These are phyloP conservation scores for Cochlearia excelsa DNA, from an alignment of 345 rosid genomes.

Conservation along the genomic window DNA sequence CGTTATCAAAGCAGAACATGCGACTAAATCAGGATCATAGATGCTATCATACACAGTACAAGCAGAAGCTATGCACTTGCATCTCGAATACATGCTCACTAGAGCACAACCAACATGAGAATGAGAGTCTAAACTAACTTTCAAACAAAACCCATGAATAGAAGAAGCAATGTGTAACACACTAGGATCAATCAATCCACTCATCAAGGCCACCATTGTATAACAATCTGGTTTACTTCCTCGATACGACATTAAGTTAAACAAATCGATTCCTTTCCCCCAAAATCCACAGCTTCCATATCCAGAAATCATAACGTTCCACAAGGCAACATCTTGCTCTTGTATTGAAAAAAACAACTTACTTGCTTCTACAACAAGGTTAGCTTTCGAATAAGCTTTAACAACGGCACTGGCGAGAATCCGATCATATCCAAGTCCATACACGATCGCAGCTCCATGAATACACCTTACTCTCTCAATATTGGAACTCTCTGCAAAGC, in stretches of 20 bases:
- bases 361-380: slow-evolving; percentile 52
- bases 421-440: slow-evolving; percentile 57
- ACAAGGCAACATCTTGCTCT: slow-evolving; percentile 71
- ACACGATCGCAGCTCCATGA: slow-evolving; percentile 55
- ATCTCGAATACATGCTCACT: slow-evolving; percentile 72
- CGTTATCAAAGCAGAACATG: slow-evolving; percentile 73
- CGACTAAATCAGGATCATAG: slow-evolving; percentile 61
- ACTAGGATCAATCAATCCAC: slow-evolving; percentile 48
- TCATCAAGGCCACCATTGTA: slow-evolving; percentile 59
- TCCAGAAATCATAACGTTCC: slow-evolving; percentile 80
- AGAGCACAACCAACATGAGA: slow-evolving; percentile 61
- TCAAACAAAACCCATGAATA: slow-evolving; percentile 70
- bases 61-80: slow-evolving; percentile 55
- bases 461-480: slow-evolving; percentile 42
- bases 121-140: slow-evolving; percentile 50
- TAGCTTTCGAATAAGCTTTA: slow-evolving; percentile 60
- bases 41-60: slow-evolving; percentile 46
- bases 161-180: slow-evolving; percentile 48
- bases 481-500: slow-evolving; percentile 53
- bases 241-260: slow-evolving; percentile 46
- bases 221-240: slow-evolving; percentile 62
- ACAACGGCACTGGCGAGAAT: slow-evolving; percentile 62
- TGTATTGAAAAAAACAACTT: slow-evolving; percentile 46
- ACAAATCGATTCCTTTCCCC: slow-evolving; percentile 49
- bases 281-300: slow-evolving; percentile 52